Conservation (phyloP, 2,329 filamentous ascomycete genomes). For the Aquanectria penicillioides region DNA sequence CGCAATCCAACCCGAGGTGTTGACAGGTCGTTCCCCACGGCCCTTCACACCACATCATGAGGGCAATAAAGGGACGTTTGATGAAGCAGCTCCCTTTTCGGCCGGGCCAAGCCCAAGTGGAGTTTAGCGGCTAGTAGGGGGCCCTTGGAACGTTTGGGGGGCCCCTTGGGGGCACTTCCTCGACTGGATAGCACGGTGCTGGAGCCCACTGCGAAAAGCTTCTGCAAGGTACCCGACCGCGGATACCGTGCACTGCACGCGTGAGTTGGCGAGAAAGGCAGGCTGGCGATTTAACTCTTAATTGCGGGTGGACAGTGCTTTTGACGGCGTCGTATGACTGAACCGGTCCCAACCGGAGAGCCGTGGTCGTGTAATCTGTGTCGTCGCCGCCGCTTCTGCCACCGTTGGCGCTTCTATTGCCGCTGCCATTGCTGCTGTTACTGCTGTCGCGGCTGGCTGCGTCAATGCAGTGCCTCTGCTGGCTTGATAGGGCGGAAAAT, state of each 20-base stretch:
- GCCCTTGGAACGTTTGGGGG: not conserved
- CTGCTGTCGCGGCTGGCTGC: not conserved
- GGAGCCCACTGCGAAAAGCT: too few species aligned
- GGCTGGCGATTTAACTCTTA: slow-evolving; percentile 3
- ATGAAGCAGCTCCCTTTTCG: slow-evolving; percentile 40
- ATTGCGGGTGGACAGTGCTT: slow-evolving; percentile 10
- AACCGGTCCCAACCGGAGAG: slow-evolving; percentile 3
- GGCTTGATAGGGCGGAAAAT: slow-evolving; percentile 12
- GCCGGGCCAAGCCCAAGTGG: slow-evolving; percentile 21
- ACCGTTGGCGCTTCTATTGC: too few species aligned
- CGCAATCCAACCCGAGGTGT: slow-evolving; percentile 23
- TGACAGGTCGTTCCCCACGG: slow-evolving; percentile 35
- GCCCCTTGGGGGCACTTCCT: too few species aligned
- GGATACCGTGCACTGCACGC: slow-evolving; percentile 14
- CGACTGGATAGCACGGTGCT: too few species aligned
- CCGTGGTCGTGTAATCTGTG: not conserved
- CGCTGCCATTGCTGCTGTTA: too few species aligned
- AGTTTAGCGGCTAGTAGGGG: slow-evolving; percentile 26
- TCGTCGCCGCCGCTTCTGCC: too few species aligned
- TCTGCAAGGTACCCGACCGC: slow-evolving; percentile 41
- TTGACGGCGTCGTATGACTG: slow-evolving; percentile 23
- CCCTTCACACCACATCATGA: slow-evolving; percentile 26
- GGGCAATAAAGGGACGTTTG: slow-evolving; percentile 35
- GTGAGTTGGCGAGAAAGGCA: not conserved
- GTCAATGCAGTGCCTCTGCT: not conserved